phyloP scores from a whole-genome alignment of 2,329 filamentous ascomycete genomes.

The Cercospora berteroae region DNA sequence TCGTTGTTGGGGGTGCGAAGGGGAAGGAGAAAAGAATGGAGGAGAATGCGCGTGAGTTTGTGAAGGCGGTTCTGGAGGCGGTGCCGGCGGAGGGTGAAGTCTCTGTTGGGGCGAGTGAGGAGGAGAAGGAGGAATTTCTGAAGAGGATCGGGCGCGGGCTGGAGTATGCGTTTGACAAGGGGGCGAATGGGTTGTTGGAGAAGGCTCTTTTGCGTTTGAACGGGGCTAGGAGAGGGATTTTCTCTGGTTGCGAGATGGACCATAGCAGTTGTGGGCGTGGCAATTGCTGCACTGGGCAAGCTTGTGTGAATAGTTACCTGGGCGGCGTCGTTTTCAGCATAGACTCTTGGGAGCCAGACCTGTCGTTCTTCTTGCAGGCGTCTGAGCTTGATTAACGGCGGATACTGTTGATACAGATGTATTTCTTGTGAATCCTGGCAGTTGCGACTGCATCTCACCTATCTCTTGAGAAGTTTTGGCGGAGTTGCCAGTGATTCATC shows the following conservation, averaged over 20 bases:
- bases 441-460: background rate
- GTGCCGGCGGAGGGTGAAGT: background rate
- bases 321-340: background rate
- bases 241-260: background rate
- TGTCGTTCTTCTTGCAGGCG: background rate
- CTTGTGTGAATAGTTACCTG: background rate
- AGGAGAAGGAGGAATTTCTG: background rate
- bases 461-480: too few relatives aligned
- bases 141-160: background rate
- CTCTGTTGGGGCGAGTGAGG: background rate
- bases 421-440: background rate
- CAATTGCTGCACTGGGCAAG: background rate
- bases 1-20: background rate
- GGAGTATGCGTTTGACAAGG: background rate
- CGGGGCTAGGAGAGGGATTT: background rate
- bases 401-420: background rate
- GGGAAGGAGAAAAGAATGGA: background rate
- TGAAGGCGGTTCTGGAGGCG: background rate
- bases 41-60: background rate
- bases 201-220: background rate
- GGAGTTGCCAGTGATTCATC: too few relatives aligned
- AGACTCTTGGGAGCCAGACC: background rate
- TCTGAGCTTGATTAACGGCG: background rate
- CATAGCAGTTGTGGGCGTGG: background rate
- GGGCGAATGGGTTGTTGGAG: background rate